phyloP scores from a whole-genome alignment of 2,329 filamentous ascomycete genomes.

The Aureobasidium sp. region DNA sequence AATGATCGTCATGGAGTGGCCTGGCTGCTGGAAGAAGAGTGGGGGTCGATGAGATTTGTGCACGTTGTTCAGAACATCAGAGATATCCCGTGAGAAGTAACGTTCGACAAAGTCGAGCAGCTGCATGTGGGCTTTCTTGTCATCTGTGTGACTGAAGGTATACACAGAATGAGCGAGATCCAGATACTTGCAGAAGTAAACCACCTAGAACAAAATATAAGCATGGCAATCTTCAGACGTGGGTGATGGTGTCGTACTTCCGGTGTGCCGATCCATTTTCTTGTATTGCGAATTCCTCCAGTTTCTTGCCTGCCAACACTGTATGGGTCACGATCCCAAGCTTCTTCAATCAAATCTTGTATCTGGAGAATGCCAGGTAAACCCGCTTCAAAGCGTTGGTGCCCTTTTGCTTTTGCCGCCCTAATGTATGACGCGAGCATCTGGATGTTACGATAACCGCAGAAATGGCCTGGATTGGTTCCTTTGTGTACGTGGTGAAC shows the following conservation, averaged over 20 bases:
- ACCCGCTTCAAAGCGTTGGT: constrained; percentile 48
- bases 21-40: constrained; percentile 82
- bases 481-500: constrained; percentile 77
- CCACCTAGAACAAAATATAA: neutral
- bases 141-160: constrained; percentile 13
- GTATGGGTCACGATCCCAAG: constrained; percentile 83
- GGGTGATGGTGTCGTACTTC: constrained; percentile 38
- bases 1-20: constrained; percentile 83
- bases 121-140: constrained; percentile 41
- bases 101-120: constrained; percentile 58
- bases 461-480: constrained; percentile 67
- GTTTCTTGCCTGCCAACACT: constrained; percentile 65
- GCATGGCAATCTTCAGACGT: neutral
- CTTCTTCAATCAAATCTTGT: constrained; percentile 76
- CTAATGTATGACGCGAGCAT: constrained; percentile 75
- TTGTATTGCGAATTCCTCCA: constrained; percentile 71
- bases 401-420: constrained; percentile 46
- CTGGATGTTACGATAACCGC: constrained; percentile 90
- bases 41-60: constrained; percentile 63
- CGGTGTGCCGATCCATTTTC: constrained; percentile 93
- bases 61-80: constrained; percentile 45
- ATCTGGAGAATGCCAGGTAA: constrained; percentile 70
- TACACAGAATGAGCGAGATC: neutral
- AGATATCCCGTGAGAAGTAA: constrained; percentile 52
- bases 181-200: neutral